Conservation (phyloP, 116 monocot species). For the Trichopus zeylanicus region DNA sequence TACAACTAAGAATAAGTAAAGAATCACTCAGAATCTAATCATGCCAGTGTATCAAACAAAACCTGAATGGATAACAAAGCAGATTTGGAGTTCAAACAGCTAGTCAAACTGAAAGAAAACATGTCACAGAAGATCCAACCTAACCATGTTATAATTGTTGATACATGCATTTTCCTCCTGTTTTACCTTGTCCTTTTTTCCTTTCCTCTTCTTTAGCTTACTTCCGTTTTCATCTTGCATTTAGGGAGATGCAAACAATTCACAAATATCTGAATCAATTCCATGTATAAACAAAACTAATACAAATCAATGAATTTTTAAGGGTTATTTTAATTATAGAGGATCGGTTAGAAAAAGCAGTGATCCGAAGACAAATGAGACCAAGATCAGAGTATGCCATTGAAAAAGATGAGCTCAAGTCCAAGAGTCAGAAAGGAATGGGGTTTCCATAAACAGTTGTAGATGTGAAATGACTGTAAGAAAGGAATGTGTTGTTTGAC, state of each 20-base stretch:
- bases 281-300: no score
- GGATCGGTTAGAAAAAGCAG: background rate
- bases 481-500: background rate
- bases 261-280: no score
- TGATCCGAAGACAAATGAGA: background rate
- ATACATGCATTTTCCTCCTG: no score
- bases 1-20: no score
- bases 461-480: background rate
- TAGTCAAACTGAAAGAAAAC: no score
- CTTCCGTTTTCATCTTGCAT: no score
- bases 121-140: no score
- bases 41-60: background rate
- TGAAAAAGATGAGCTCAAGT: background rate
- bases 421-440: background rate
- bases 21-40: no score
- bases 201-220: no score
- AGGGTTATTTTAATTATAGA: background rate
- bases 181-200: no score
- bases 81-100: background rate
- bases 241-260: no score
- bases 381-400: background rate
- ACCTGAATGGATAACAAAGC: background rate
- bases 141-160: no score
- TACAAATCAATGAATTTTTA: background rate
- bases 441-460: background rate